A percentile compares a stretch with the other conserved stretches of the same genome.
phyloP scores from a whole-genome alignment of 1,139 yeast genomes.

The Zygosaccharomyces pseudobailii region DNA sequence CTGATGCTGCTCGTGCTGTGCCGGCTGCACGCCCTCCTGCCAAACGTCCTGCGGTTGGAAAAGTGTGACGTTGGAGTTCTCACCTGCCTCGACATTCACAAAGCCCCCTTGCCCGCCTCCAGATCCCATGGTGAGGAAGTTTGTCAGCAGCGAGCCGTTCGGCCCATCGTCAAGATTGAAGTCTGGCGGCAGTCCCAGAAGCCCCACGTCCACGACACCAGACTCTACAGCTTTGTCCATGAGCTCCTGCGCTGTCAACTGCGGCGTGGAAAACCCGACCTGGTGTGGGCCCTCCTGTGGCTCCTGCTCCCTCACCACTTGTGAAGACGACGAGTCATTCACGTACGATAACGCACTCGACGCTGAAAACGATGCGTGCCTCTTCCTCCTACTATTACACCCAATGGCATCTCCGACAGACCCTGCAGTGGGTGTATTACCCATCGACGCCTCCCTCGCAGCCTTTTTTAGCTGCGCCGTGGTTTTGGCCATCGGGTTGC shows the following conservation, averaged over 20 bases:
- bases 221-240: constrained; percentile 36
- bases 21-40: constrained; percentile 5
- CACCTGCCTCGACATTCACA: constrained; percentile 11
- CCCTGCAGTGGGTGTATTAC: neutral
- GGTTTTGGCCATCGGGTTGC: constrained; percentile 26
- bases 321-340: constrained; percentile 43
- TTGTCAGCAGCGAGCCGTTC: constrained; percentile 19
- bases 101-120: constrained; percentile 31
- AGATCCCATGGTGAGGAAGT: constrained; percentile 33
- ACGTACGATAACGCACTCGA: constrained; percentile 69
- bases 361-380: constrained; percentile 83
- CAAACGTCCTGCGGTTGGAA: constrained; percentile 14
- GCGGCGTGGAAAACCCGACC: constrained; percentile 79
- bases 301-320: constrained; percentile 13
- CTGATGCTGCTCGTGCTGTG: constrained; percentile 11
- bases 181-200: constrained; percentile 36
- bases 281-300: constrained; percentile 43
- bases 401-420: neutral
- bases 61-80: constrained; percentile 22
- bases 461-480: constrained; percentile 28
- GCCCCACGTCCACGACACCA: constrained; percentile 37
- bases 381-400: constrained; percentile 28
- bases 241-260: constrained; percentile 43
- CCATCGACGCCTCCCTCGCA: constrained; percentile 8
- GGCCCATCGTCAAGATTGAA: constrained; percentile 26